Percentiles rank a stretch among this genome's conserved stretches.
phyloP scores from a whole-genome alignment of 1,284 basidiomycete genomes.

The Fomitopsis palustris region DNA sequence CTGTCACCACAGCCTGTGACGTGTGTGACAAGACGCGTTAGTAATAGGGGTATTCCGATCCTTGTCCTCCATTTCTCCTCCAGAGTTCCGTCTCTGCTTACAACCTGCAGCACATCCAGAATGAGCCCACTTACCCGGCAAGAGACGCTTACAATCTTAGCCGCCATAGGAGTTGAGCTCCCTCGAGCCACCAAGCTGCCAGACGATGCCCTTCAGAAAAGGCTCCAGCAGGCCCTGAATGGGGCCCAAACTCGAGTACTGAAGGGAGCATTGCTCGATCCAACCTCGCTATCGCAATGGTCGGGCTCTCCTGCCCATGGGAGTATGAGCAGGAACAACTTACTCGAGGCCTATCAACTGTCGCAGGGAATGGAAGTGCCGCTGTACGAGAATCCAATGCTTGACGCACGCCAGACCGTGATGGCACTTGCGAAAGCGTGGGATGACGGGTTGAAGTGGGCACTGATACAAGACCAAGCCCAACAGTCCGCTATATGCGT shows the following conservation, averaged over 20 bases:
- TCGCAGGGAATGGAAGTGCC: neutral
- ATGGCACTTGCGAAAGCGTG: constrained; percentile 26
- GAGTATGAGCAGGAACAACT: constrained; percentile 14
- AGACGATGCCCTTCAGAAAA: constrained; percentile 25
- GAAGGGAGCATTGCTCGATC: constrained; percentile 13
- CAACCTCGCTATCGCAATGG: constrained; percentile 12
- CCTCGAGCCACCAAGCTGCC: constrained; percentile 23
- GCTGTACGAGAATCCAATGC: constrained; percentile 30
- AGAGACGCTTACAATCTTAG: constrained; percentile 10
- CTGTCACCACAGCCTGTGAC: too few species aligned
- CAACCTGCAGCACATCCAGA: too few species aligned
- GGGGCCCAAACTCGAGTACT: constrained; percentile 13
- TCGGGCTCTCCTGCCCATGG: constrained; percentile 4
- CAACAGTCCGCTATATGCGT: constrained; percentile 22
- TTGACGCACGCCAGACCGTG: constrained; percentile 33
- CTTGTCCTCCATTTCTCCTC: too few species aligned
- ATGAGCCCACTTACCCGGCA: constrained; percentile 11
- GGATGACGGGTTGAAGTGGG: constrained; percentile 22
- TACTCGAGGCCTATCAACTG: neutral
- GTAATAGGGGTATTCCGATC: too few species aligned
- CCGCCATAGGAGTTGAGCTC: constrained; percentile 24
- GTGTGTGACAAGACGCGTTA: too few species aligned
- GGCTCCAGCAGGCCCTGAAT: constrained; percentile 24
- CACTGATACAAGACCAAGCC: constrained; percentile 25
- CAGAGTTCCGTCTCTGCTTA: too few species aligned